Evolutionary conservation across 2,329 filamentous ascomycete species (phyloP), one percentile per base, ranked within the genome.

Genomic region (Fusarium incarnatum): DNA sequence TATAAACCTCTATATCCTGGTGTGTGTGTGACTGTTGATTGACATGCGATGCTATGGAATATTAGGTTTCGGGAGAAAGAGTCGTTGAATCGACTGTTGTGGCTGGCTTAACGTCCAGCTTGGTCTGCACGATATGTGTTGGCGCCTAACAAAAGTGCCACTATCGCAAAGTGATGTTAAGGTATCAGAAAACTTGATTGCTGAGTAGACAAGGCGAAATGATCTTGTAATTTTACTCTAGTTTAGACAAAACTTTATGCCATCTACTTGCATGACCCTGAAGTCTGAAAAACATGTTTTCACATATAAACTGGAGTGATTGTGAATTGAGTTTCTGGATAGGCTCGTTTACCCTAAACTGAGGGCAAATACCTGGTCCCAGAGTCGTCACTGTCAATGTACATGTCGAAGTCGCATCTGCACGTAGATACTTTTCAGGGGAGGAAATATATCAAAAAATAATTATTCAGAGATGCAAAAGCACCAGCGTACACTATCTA

Each of bases 401-500:
- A 11, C 2, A 20, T 12, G 18, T 52, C 9, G 6, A 41, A 15
- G 5, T 12, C 13, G 18, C 34, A 18, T 42, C 3, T 20, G 10
- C n/a, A 53, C 49, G 16, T 27, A 11, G 3, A 52, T 5, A 22
- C 5, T 10, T 42, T 22, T 22, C 18, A 27, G 32, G 23, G n/a
- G 8, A 27, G 27, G 11, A 4, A n/a, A 30, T 9, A n/a, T 22
- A 23, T 27, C 18, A 10, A 45, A n/a, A 64, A 25, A 49, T 32
- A 28, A 61, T 67, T 55, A 60, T 41, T 55, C 40, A 50, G 48
- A 40, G 44, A 70, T 47, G 61, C 46, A 40, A 25, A 60, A 61
- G 49, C 64, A 59, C 68, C 54, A 62, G 50, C 60, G 52, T 62
- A 55, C 42, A 72, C 48, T 58, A 71, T 73, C 73, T 58, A 74